These are phyloP conservation scores for Corniculantispora saksenae DNA, from an alignment of 2,329 filamentous ascomycete species.

Conservation along the genomic window DNA sequence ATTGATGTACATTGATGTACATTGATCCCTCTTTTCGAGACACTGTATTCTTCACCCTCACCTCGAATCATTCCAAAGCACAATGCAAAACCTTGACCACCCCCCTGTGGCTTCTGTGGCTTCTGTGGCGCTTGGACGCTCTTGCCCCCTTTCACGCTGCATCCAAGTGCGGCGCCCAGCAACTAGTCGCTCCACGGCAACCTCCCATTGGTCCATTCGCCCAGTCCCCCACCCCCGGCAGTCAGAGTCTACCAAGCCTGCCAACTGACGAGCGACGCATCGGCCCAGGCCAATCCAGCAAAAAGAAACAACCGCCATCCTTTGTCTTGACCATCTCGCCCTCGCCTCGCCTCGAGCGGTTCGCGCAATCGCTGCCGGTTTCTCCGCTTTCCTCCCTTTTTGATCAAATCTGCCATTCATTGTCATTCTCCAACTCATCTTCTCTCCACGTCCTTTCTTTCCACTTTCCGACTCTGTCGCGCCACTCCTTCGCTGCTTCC, in stretches of 20 bases:
- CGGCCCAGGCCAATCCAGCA: not conserved
- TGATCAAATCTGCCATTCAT: conserved; percentile 1
- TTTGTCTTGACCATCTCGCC: conserved; percentile 11
- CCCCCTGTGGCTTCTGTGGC: not conserved
- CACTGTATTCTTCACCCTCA: not conserved
- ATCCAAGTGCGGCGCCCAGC: conserved; percentile 3
- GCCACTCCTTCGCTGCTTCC: not conserved
- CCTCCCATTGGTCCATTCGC: conserved; percentile 24
- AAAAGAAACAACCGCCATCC: conserved; percentile 12
- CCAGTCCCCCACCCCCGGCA: not conserved
- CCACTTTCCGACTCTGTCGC: not conserved
- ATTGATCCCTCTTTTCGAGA: not conserved
- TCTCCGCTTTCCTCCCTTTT: conserved; percentile 5
- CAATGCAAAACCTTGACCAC: too few species aligned
- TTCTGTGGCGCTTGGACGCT: conserved; percentile 15
- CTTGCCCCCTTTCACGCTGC: not conserved
- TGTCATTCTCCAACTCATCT: too few species aligned
- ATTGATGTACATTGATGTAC: not conserved
- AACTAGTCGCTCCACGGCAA: conserved; percentile 24
- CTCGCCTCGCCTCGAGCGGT: not conserved
- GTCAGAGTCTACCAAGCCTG: too few species aligned
- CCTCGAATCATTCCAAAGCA: not conserved
- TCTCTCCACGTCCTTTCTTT: not conserved
- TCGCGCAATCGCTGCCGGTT: not conserved
- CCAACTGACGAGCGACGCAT: too few species aligned